These are phyloP conservation scores for Phyllosticta paracitricarpa DNA, from an alignment of 2,329 filamentous ascomycete genomes.

Conservation along the genomic window DNA sequence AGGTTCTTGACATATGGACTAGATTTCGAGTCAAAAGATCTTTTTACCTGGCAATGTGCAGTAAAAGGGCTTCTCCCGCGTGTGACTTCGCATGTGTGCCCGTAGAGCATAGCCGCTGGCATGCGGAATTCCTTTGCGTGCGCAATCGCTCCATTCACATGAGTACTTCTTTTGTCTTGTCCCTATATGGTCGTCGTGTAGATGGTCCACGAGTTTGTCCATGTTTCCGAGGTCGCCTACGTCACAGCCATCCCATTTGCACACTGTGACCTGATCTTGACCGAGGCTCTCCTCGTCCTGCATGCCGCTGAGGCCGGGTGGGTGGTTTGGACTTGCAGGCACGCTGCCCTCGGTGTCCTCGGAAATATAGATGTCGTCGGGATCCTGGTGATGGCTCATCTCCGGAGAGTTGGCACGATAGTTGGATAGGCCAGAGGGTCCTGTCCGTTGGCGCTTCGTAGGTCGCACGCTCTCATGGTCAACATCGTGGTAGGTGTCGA, in stretches of 20 bases:
- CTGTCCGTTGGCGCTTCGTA: constrained; percentile 30
- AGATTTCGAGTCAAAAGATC: constrained; percentile 15
- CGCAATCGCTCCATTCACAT: constrained; percentile 94
- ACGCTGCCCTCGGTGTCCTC: constrained; percentile 79
- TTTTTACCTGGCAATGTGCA: constrained; percentile 76
- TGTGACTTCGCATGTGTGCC: constrained; percentile 96
- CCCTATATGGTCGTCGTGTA: constrained; percentile 86
- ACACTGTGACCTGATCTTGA: constrained; percentile 37
- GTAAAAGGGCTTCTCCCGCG: constrained; percentile 96
- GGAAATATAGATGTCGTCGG: constrained; percentile 57
- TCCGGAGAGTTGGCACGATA: constrained; percentile 18
- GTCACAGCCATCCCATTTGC: constrained; percentile 43
- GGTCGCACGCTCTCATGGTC: constrained; percentile 21
- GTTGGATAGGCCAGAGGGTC: constrained; percentile 8
- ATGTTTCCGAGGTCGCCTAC: constrained; percentile 40
- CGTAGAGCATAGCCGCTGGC: constrained; percentile 92
- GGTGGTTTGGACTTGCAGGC: constrained; percentile 43
- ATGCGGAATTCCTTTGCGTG: constrained; percentile 78
- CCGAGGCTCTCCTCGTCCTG: constrained; percentile 10
- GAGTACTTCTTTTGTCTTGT: constrained; percentile 91
- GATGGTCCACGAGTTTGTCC: constrained; percentile 41
- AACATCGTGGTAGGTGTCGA: constrained; percentile 28
- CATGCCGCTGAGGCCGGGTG: constrained; percentile 17
- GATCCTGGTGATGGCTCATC: constrained; percentile 9
- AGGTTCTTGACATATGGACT: neutral